phyloP scores from a whole-genome alignment of 164 flowering plant species.

The Liriodendron chinense region DNA sequence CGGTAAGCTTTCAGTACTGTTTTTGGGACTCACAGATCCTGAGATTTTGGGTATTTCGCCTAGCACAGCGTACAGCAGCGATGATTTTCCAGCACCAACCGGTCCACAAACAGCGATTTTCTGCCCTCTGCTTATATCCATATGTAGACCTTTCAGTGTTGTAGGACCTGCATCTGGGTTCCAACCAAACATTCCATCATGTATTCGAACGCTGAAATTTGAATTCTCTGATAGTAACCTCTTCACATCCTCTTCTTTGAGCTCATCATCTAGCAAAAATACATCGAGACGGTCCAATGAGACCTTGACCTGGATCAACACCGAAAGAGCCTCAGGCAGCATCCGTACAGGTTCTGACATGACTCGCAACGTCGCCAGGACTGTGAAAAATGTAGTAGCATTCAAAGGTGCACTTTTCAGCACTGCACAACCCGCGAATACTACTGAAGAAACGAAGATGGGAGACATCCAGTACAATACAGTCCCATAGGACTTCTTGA shows the following conservation, averaged over 20 bases:
- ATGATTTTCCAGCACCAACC: conserved; percentile 92
- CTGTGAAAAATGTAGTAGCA: conserved; percentile 71
- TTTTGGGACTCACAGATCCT: conserved; percentile 60
- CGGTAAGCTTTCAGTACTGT: not conserved
- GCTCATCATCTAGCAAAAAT: conserved; percentile 65
- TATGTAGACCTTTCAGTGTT: conserved; percentile 39
- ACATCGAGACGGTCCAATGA: conserved; percentile 60
- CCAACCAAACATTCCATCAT: conserved; percentile 62
- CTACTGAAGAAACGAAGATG: conserved; percentile 58
- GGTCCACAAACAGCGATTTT: conserved; percentile 85
- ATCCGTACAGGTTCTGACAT: conserved; percentile 71
- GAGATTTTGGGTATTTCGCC: conserved; percentile 73
- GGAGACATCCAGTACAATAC: conserved; percentile 81
- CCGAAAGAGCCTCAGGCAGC: conserved; percentile 69
- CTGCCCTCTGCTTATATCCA: conserved; percentile 49
- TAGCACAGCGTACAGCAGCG: conserved; percentile 66
- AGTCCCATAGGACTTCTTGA: conserved; percentile 38
- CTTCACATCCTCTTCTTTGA: conserved; percentile 28
- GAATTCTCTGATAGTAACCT: not conserved
- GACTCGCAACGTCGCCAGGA: conserved; percentile 58
- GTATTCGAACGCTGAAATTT: conserved; percentile 29
- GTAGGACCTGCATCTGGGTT: conserved; percentile 35
- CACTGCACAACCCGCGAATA: conserved; percentile 58
- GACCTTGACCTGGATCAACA: conserved; percentile 70
- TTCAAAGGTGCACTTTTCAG: conserved; percentile 48